These are phyloP conservation scores for Herpetomonas tarakana DNA, from an alignment of 208 protist genomes.

Conservation along the genomic window DNA sequence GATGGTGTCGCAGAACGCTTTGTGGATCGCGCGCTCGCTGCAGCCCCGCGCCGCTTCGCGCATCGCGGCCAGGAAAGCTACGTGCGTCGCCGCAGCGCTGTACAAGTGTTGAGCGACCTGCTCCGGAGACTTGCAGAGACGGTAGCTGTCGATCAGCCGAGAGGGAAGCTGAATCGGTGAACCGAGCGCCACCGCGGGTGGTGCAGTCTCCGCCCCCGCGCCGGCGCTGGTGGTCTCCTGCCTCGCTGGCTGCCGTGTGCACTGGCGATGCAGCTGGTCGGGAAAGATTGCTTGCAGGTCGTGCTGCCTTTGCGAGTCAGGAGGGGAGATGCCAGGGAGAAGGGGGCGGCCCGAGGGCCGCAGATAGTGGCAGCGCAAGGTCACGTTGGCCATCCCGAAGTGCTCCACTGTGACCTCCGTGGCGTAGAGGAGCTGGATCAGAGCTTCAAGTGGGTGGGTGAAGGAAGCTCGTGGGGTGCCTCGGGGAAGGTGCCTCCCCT, in stretches of 20 bases:
- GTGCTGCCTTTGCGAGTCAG: too few species aligned
- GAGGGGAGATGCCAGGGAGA: neutral
- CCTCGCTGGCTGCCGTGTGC: too few species aligned
- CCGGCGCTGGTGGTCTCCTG: too few species aligned
- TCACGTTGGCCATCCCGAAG: neutral
- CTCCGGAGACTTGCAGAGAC: slow-evolving; percentile 22
- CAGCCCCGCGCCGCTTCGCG: slow-evolving; percentile 8
- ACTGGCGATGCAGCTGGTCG: too few species aligned
- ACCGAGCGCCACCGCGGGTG: neutral
- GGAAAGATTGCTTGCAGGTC: too few species aligned
- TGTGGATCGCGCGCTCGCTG: slow-evolving; percentile 29
- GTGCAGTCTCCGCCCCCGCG: too few species aligned
- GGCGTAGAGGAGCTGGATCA: neutral
- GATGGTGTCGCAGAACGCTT: slow-evolving; percentile 21
- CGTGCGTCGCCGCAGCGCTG: slow-evolving; percentile 38
- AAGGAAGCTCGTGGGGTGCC: neutral
- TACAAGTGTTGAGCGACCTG: slow-evolving; percentile 39
- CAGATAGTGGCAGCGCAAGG: neutral
- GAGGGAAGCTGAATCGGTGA: slow-evolving; percentile 1
- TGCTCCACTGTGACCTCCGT: neutral
- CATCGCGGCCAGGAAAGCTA: slow-evolving; percentile 35
- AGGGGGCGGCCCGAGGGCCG: neutral
- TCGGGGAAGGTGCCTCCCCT: neutral
- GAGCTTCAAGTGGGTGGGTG: neutral
- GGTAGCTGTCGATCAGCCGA: slow-evolving; percentile 16